A percentile compares a stretch with the other conserved stretches of the same genome.
These are phyloP conservation scores for Urochloa ruziziensis DNA, from an alignment of 176 grass and related monocot genomes.

Conservation along the genomic window DNA sequence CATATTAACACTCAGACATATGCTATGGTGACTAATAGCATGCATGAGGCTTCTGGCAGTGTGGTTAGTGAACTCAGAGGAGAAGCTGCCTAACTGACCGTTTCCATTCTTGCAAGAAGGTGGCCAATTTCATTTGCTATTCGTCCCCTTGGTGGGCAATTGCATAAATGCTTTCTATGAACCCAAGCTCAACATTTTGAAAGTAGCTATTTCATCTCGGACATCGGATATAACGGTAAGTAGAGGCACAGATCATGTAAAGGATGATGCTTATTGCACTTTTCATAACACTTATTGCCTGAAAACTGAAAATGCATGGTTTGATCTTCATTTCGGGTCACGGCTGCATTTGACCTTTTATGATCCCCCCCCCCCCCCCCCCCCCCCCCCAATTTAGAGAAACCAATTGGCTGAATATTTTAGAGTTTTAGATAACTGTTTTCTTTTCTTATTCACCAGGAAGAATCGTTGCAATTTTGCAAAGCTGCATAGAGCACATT, in stretches of 20 bases:
- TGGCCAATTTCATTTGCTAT: slow-evolving; percentile 15
- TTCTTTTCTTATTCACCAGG: not conserved
- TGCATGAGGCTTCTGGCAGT: slow-evolving; percentile 31
- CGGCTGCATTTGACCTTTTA: not conserved
- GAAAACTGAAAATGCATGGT: not conserved
- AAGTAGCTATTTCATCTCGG: slow-evolving; percentile 9
- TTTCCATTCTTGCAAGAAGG: not conserved
- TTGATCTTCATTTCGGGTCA: not conserved
- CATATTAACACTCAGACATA: slow-evolving; percentile 54
- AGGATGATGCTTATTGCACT: not conserved
- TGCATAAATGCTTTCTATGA: slow-evolving; percentile 6
- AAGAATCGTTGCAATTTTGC: not conserved
- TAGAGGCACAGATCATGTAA: not conserved
- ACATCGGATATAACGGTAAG: slow-evolving; percentile 17
- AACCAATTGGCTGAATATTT: not conserved
- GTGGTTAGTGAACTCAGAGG: slow-evolving; percentile 40
- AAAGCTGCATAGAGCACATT: not conserved
- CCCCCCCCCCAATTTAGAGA: not conserved
- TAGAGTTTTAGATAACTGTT: not conserved
- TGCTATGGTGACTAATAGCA: slow-evolving; percentile 55
- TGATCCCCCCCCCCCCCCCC: not conserved
- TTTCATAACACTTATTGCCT: slow-evolving; percentile 21
- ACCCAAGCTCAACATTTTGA: slow-evolving; percentile 4
- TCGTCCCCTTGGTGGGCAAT: slow-evolving; percentile 8
- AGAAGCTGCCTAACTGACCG: slow-evolving; percentile 16